Evolutionary conservation across 805 yeast species (phyloP), one percentile per base, ranked within the genome.

Genomic region (Soucietia sequanensis): DNA sequence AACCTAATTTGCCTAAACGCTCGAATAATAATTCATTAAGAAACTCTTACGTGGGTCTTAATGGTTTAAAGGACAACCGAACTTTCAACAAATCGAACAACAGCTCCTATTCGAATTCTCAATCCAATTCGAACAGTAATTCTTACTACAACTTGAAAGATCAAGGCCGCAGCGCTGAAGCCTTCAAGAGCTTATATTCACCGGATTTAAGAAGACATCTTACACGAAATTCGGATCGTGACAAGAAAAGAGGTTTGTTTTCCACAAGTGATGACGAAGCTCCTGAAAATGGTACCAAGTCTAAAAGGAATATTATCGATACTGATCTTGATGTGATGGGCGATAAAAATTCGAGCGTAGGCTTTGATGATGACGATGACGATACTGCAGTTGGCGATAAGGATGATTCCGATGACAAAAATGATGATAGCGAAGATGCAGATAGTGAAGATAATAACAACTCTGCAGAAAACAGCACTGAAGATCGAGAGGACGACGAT

Each of bases 31-130:
- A 46, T 30, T 54, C 66, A 5, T 37, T 54, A n/a, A 46, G 52
- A n/a, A 63, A 50, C 42, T 65, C 72, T 2, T 60, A 48, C 31
- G 54, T 66, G 35, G 72, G 71, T 1, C 52, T 68, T 37, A 65
- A 62, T 39, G 37, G 68, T 21, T 44, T 66, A 24, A 67, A 66
- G 38, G 68, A 63, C 13, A 21, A 11, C 23, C 23, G 23, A 11
- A 21, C 10, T 21, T 8, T 21, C 8, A 8, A 21, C 23, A 19
- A n/a, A n/a, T 19, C 31, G 16, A 12, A 10, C 6, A 48, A 49
- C 19, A 38, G 48, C 21, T 35, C 54, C 21, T 38, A n/a, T 8
- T 12, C 23, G 10, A 18, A 10, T 18, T 29, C 31, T 9, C 31
- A 8, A 12, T 18, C 47, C 4, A 44, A 49, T 13, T 50, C 56